A percentile compares a stretch with the other conserved stretches of the same genome.
Evolutionary conservation across 2,329 filamentous ascomycete species (phyloP).

Genomic region (Fusarium secorum): DNA sequence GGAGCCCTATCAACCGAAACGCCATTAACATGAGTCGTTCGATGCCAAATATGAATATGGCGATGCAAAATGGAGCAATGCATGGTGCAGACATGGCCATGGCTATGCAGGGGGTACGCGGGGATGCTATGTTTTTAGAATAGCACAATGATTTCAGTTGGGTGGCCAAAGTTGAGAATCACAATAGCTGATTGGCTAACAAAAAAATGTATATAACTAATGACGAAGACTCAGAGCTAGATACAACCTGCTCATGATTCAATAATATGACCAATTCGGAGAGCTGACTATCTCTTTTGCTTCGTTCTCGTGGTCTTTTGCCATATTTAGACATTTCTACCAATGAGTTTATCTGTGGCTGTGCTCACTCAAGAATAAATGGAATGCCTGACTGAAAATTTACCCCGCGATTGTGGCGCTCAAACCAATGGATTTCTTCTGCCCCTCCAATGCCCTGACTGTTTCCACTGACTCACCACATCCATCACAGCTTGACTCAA

Average conservation of each 20-base stretch:
- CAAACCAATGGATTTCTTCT: slow-evolving; percentile 33
- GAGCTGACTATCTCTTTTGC: background rate
- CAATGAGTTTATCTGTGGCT: slow-evolving; percentile 21
- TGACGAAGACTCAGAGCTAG: slow-evolving; percentile 42
- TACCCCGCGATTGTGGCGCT: slow-evolving; percentile 45
- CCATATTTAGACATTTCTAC: background rate
- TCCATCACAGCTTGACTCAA: slow-evolving; percentile 32
- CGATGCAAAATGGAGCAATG: slow-evolving; percentile 51
- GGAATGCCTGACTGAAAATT: slow-evolving; percentile 34
- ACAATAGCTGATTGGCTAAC: slow-evolving; percentile 7
- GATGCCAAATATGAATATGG: slow-evolving; percentile 57
- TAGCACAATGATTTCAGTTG: slow-evolving; percentile 38
- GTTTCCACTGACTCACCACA: slow-evolving; percentile 42
- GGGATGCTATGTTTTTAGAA: slow-evolving; percentile 63
- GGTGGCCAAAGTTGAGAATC: background rate
- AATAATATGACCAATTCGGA: slow-evolving; percentile 44
- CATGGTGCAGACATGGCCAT: slow-evolving; percentile 55
- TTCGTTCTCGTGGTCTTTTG: slow-evolving; percentile 1
- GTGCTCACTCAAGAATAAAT: slow-evolving; percentile 15
- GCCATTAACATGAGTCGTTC: slow-evolving; percentile 53
- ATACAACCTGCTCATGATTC: slow-evolving; percentile 40
- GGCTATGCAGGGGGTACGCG: slow-evolving; percentile 55
- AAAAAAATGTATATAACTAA: slow-evolving; percentile 41
- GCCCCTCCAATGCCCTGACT: slow-evolving; percentile 45
- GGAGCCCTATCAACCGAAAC: slow-evolving; percentile 47